Base-by-base conservation (phyloP, 352 stramenopile species). In the Plasmopara viticola region DNA sequence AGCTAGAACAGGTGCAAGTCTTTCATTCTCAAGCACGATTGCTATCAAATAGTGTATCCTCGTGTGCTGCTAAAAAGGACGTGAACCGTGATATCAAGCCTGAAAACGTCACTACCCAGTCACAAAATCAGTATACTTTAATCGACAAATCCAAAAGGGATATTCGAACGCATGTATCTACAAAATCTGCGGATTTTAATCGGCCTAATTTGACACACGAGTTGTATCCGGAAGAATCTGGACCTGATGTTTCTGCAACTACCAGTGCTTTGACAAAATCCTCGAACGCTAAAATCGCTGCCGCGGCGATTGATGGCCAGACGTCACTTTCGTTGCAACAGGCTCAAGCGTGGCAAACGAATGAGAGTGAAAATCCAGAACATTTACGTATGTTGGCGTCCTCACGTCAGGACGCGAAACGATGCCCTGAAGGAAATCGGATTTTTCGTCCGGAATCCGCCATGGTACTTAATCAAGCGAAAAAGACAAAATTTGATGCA, bases 211-310 rank as follows among this genome's bases (percentile, higher is more conserved):
- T 3, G 20, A 25, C 20, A 25, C 20, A 25, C 1, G 20, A 1
- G 20, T 25, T 25, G 20, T 3, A 25, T 25, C 20, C 20, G 20
- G 20, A 25, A 25, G 20, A 25, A 25, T 25, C 20, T 25, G 3
- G 3, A 25, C 20, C 20, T 1, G 20, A 25, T 25, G 20, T 3
- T 9, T 72, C 75, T 9, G 65, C 64, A 9, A 56, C 64, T 34
- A 62, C 67, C 8, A 70, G 75, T 13, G 65, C 65, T 0, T 43
- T 78, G 1, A 62, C 50, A 9, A 55, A 75, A 42, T 53, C 67
- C 0, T 73, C 68, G 9, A 80, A 80, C 25, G 61, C 68, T 5
- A 47, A 75, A 10, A 80, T 78, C 18, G 58, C 70, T 5, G 64
- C 70, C 0, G 54, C 75, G 15, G 49, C 65, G 4, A 12, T 35